A percentile compares a stretch with the other conserved stretches of the same genome.
phyloP scores from a whole-genome alignment of 495 filamentous ascomycete genomes.

The Penicillium samsonianum region DNA sequence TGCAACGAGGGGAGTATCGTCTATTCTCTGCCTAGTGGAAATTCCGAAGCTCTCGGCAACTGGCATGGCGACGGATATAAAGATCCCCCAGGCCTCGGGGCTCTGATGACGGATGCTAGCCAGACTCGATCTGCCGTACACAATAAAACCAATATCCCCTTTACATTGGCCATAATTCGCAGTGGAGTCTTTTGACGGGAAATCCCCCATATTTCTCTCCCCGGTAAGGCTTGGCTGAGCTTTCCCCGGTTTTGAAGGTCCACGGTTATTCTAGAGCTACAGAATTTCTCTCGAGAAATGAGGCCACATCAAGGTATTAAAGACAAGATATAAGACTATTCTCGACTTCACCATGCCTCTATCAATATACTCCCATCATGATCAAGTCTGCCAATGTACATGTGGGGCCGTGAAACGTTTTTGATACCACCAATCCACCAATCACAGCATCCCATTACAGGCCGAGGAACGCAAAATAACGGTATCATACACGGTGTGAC shows the following conservation, averaged over 20 bases:
- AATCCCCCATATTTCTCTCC: constrained; percentile 13
- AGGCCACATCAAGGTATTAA: background rate
- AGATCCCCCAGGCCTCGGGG: constrained; percentile 1
- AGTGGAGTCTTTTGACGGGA: background rate
- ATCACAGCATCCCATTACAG: constrained; percentile 3
- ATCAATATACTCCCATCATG: background rate
- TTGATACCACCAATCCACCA: constrained; percentile 5
- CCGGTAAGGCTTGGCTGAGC: constrained; percentile 12
- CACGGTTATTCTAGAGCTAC: background rate
- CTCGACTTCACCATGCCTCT: background rate
- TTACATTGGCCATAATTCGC: background rate
- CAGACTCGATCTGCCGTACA: constrained; percentile 32
- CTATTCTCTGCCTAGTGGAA: background rate
- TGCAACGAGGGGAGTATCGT: background rate
- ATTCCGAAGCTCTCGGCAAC: background rate
- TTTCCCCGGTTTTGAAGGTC: background rate
- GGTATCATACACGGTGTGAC: constrained; percentile 32
- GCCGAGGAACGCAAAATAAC: constrained; percentile 35
- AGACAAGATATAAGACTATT: background rate
- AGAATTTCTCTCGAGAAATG: no score
- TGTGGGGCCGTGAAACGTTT: background rate
- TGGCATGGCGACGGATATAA: constrained; percentile 11
- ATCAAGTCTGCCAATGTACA: background rate
- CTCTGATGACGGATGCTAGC: constrained; percentile 33
- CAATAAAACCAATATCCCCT: constrained; percentile 8